These are phyloP conservation scores for Tolypocladium cylindrosporum DNA, from an alignment of 2,329 filamentous ascomycete genomes.

Conservation along the genomic window DNA sequence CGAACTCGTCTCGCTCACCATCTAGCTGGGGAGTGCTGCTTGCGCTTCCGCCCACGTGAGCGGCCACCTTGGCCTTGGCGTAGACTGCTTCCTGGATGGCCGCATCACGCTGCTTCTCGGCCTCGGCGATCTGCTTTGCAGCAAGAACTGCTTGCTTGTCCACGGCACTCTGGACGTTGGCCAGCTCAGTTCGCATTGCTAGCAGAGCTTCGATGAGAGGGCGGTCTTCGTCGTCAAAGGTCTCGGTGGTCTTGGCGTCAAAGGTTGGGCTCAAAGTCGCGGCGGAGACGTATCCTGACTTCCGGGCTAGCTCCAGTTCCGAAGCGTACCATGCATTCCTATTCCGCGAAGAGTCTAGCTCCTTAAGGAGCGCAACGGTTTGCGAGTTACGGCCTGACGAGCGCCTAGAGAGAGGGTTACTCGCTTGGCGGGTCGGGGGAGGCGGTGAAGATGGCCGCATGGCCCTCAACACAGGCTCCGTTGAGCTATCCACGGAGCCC, in stretches of 20 bases:
- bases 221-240: constrained; percentile 84
- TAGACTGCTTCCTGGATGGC: constrained; percentile 95
- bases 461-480: constrained; percentile 42
- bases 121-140: constrained; percentile 82
- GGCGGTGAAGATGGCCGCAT: constrained; percentile 47
- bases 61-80: constrained; percentile 84
- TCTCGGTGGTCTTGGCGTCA: constrained; percentile 66
- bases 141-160: constrained; percentile 80
- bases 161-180: constrained; percentile 81
- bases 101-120: constrained; percentile 87
- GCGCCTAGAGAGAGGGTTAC: constrained; percentile 49
- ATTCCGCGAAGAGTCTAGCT: constrained; percentile 75
- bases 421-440: constrained; percentile 43
- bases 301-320: constrained; percentile 82
- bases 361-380: constrained; percentile 69
- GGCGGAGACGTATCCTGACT: constrained; percentile 75
- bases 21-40: constrained; percentile 50
- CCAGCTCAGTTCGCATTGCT: constrained; percentile 80
- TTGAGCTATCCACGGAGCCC: constrained; percentile 58
- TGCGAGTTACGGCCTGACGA: constrained; percentile 53
- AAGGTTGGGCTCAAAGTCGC: constrained; percentile 60
- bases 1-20: constrained; percentile 50
- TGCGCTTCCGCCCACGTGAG: constrained; percentile 57
- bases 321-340: constrained; percentile 96
- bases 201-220: constrained; percentile 87